phyloP scores from a whole-genome alignment of 129 eudicot genomes.

The Lactuca sativa region DNA sequence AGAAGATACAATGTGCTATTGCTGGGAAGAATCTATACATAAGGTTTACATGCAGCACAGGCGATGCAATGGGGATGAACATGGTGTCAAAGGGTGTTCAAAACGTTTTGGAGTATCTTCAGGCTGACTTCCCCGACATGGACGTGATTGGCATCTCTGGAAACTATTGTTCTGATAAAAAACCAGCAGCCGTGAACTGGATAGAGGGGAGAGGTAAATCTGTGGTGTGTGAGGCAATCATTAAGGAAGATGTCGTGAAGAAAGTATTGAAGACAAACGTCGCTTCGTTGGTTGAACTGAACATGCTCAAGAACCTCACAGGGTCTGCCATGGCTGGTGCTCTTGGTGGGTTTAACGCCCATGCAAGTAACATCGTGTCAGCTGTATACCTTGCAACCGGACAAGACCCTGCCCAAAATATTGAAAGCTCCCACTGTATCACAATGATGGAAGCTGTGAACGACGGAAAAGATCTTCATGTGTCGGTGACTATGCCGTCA shows the following conservation, averaged over 20 bases:
- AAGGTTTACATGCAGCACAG: constrained; percentile 66
- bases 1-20: constrained; percentile 47
- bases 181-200: constrained; percentile 64
- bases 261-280: constrained; percentile 57
- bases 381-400: constrained; percentile 62
- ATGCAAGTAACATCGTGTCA: constrained; percentile 66
- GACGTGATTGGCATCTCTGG: constrained; percentile 70
- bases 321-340: constrained; percentile 79
- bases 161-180: constrained; percentile 58
- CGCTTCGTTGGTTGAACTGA: constrained; percentile 60
- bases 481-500: constrained; percentile 63
- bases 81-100: constrained; percentile 65
- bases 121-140: constrained; percentile 54
- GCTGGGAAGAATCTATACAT: constrained; percentile 70
- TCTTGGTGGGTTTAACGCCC: constrained; percentile 73
- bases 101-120: constrained; percentile 55
- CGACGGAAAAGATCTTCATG: constrained; percentile 58
- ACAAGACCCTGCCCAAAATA: constrained; percentile 68
- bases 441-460: constrained; percentile 78
- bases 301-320: constrained; percentile 67
- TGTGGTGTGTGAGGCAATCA: constrained; percentile 59
- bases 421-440: constrained; percentile 69
- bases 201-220: constrained; percentile 60
- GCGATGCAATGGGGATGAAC: constrained; percentile 81
- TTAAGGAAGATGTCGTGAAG: constrained; percentile 53